Conservation (phyloP, 2,329 filamentous ascomycete genomes). For the Apiospora koreana region DNA sequence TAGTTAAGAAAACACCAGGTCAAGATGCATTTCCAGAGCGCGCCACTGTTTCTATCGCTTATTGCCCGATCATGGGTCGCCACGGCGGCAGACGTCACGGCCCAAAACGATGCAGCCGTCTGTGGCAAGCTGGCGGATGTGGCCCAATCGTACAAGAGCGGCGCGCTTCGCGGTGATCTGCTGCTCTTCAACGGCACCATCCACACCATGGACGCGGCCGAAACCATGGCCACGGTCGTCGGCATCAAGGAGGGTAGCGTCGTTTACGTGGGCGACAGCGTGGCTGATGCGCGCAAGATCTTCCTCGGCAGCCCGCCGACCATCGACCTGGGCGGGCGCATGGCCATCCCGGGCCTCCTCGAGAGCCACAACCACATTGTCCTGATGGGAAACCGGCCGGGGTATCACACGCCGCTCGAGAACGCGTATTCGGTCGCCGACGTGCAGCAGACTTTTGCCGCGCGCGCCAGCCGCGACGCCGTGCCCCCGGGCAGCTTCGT, state of each 20-base stretch:
- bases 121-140: neutral
- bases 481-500: constrained; percentile 24
- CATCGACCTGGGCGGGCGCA: constrained; percentile 25
- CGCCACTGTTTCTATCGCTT: neutral
- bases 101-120: neutral
- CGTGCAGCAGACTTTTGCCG: constrained; percentile 21
- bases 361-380: constrained; percentile 33
- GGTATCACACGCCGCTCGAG: constrained; percentile 30
- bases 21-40: neutral
- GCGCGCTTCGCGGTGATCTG: constrained; percentile 21
- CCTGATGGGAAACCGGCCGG: constrained; percentile 29
- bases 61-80: neutral
- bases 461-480: constrained; percentile 15
- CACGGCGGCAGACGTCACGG: neutral
- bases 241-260: constrained; percentile 26
- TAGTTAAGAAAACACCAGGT: neutral
- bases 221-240: constrained; percentile 21
- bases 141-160: constrained; percentile 10
- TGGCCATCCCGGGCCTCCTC: constrained; percentile 27
- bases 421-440: constrained; percentile 27
- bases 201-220: constrained; percentile 24
- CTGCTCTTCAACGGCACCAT: constrained; percentile 29
- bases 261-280: constrained; percentile 27
- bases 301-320: constrained; percentile 16
- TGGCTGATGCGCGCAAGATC: constrained; percentile 18